phyloP scores from a whole-genome alignment of 225 moss, liverwort and hornwort genomes.

The Marchantia polymorpha region DNA sequence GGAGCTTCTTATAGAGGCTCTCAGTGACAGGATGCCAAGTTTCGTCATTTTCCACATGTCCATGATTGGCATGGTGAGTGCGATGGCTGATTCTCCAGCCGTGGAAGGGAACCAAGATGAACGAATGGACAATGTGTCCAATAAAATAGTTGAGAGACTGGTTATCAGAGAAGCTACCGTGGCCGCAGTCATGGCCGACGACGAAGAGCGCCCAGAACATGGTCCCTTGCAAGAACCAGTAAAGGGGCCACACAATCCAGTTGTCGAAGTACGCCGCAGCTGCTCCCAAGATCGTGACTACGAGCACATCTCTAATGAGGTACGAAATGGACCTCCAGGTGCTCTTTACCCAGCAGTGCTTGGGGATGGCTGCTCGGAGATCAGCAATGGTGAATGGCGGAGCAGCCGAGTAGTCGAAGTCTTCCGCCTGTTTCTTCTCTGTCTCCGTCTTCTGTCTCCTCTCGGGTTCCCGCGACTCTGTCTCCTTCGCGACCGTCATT shows the following conservation, averaged over 20 bases:
- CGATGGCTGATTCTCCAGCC: constrained; percentile 73
- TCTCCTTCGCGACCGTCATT: not conserved
- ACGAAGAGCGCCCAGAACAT: constrained; percentile 85
- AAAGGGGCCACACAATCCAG: constrained; percentile 55
- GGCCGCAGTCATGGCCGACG: constrained; percentile 72
- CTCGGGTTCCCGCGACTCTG: not conserved
- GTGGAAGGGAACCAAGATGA: constrained; percentile 62
- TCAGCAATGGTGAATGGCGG: constrained; percentile 68
- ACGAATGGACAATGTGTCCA: constrained; percentile 53
- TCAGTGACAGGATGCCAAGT: constrained; percentile 68
- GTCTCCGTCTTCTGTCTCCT: not conserved
- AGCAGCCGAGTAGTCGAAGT: constrained; percentile 48
- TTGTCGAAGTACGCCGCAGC: constrained; percentile 34
- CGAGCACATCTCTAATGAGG: constrained; percentile 40
- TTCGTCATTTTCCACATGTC: constrained; percentile 72
- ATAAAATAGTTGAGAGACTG: constrained; percentile 45
- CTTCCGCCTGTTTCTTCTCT: constrained; percentile 11
- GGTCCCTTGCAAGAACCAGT: constrained; percentile 67
- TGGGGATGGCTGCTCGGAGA: constrained; percentile 72
- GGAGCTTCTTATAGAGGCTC: constrained; percentile 37
- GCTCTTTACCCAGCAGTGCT: constrained; percentile 65
- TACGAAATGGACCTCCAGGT: constrained; percentile 45
- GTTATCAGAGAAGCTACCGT: constrained; percentile 60
- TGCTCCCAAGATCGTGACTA: constrained; percentile 35
- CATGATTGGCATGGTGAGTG: constrained; percentile 71